Conservation (phyloP, 768 basidiomycete species). For the Udeniomyces megalosporus region DNA sequence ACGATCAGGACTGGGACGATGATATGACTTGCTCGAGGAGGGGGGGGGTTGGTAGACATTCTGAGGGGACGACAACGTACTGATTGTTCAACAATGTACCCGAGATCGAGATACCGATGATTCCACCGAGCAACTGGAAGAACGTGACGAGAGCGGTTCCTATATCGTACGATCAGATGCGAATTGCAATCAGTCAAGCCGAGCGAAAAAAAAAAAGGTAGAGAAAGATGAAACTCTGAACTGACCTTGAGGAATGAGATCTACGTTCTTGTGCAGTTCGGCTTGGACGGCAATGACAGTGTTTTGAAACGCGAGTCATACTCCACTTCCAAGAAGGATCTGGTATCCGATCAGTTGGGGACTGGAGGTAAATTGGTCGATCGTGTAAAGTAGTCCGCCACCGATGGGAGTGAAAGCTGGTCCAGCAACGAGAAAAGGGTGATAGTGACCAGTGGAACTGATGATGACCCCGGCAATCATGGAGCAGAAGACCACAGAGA, state of each 20-base stretch:
- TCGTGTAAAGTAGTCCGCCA: constrained; percentile 31
- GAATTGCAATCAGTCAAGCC: neutral
- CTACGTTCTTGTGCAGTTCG: constrained; percentile 20
- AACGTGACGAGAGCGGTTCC: constrained; percentile 30
- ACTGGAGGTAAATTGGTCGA: constrained; percentile 21
- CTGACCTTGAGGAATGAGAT: no score
- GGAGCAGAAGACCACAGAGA: constrained; percentile 26
- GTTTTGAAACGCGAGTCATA: constrained; percentile 27
- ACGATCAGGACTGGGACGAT: neutral
- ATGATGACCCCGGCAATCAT: constrained; percentile 26
- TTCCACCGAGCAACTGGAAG: constrained; percentile 23
- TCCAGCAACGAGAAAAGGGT: constrained; percentile 22
- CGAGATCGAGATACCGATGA: constrained; percentile 26
- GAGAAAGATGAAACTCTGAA: no score
- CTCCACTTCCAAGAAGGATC: constrained; percentile 30
- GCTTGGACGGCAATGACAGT: constrained; percentile 32
- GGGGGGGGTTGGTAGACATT: no score
- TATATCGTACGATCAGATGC: no score
- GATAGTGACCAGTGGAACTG: constrained; percentile 28
- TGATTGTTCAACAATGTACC: constrained; percentile 29
- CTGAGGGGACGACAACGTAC: constrained; percentile 17
- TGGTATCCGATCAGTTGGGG: constrained; percentile 31
- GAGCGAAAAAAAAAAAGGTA: neutral
- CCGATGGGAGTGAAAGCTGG: constrained; percentile 29
- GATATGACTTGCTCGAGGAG: constrained; percentile 18